Evolutionary conservation across 208 protist species (phyloP).

Genomic region (Trypanosoma lewisi): DNA sequence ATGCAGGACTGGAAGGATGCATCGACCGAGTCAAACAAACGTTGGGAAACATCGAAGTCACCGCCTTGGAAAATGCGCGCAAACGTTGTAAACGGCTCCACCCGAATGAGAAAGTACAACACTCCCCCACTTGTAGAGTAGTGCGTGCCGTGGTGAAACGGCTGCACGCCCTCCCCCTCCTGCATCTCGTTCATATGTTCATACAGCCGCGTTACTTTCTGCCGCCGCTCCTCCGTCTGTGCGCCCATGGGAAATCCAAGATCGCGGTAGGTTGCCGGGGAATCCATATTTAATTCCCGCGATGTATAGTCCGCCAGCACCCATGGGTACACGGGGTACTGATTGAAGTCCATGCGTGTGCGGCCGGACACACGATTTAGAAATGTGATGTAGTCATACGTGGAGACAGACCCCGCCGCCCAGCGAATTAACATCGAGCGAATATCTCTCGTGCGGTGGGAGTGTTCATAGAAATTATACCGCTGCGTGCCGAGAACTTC

Average conservation of each 20-base stretch:
- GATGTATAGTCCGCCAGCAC: constrained; percentile 89
- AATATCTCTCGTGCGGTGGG: constrained; percentile 42
- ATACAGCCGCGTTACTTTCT: constrained; percentile 79
- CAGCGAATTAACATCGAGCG: constrained; percentile 83
- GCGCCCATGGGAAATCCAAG: constrained; percentile 96
- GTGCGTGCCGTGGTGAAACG: constrained; percentile 98
- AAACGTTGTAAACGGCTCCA: constrained; percentile 96
- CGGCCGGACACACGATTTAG: constrained; percentile 91
- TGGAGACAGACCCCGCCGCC: constrained; percentile 90
- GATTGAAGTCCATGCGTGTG: constrained; percentile 90
- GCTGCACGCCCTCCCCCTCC: constrained; percentile 37
- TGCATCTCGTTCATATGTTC: constrained; percentile 34
- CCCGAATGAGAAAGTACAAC: constrained; percentile 95
- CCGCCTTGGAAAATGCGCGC: constrained; percentile 84
- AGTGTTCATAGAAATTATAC: constrained; percentile 64
- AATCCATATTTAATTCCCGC: constrained; percentile 67
- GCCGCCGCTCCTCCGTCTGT: constrained; percentile 74
- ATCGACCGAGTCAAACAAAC: constrained; percentile 93
- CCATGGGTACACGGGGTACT: constrained; percentile 97
- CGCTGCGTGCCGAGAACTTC: constrained; percentile 41
- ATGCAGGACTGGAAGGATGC: constrained; percentile 76
- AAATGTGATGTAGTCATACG: constrained; percentile 93
- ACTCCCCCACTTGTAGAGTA: constrained; percentile 95
- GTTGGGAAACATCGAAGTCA: constrained; percentile 92
- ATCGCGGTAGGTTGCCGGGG: constrained; percentile 84